Evolutionary conservation across 2,329 filamentous ascomycete genomes (phyloP).

Genomic region (Blumeriella jaapii): DNA sequence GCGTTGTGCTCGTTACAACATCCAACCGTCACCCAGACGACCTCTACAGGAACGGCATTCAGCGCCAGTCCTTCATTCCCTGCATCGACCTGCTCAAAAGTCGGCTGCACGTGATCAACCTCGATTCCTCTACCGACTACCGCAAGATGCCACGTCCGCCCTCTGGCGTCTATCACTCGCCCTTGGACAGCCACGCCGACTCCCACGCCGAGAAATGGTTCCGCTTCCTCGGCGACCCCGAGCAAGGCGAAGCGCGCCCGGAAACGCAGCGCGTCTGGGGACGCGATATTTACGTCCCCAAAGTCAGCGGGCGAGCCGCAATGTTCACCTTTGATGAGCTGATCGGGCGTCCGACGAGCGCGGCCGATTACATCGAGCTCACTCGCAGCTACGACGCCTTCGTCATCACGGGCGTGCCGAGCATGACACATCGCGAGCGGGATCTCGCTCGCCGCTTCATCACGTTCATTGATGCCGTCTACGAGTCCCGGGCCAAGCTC

Average conservation of each 20-base stretch:
- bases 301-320: conserved; percentile 76
- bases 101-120: conserved; percentile 78
- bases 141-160: conserved; percentile 90
- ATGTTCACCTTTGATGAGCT: conserved; percentile 90
- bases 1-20: conserved; percentile 92
- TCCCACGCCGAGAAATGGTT: conserved; percentile 93
- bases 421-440: conserved; percentile 76
- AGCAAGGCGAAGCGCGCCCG: conserved; percentile 61
- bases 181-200: conserved; percentile 64
- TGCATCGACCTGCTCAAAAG: conserved; percentile 87
- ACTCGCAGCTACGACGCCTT: conserved; percentile 86
- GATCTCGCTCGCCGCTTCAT: conserved; percentile 91
- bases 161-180: conserved; percentile 87
- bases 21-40: conserved; percentile 95
- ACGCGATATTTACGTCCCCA: conserved; percentile 74
- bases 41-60: conserved; percentile 95
- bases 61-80: conserved; percentile 88
- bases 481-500: conserved; percentile 85
- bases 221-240: conserved; percentile 77
- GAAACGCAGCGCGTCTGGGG: conserved; percentile 87
- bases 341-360: conserved; percentile 77
- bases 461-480: conserved; percentile 93
- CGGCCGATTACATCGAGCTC: conserved; percentile 90
- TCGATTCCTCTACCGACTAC: conserved; percentile 93
- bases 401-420: conserved; percentile 80